Base-by-base conservation (phyloP, 768 basidiomycete genomes). In the Phlegmacium glaucopus region DNA sequence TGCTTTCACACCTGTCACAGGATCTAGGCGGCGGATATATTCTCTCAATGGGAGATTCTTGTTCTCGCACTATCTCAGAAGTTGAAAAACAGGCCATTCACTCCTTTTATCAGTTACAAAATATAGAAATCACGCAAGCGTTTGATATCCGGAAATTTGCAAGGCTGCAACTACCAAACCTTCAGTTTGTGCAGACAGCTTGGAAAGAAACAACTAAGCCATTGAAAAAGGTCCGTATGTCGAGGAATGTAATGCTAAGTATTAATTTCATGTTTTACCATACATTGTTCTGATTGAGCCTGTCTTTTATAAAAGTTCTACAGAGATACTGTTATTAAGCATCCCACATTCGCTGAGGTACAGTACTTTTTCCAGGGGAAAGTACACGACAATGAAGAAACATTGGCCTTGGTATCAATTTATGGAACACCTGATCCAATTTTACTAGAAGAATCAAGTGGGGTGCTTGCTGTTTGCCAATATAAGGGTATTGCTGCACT, bases 81-180 rank as follows among this genome's bases (percentile, higher is more conserved):
- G 30, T 32, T 32, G 30, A 8, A 8, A 8, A 8, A 8, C 8
- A 32, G 8, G 30, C 30, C 30, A 32, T 32, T 32, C 30, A 13
- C 30, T 8, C 30, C 30, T 32, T 28, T 30, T 46, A 38, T 17
- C 36, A 27, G 17, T 30, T 34, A 34, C 32, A 39, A 11, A 39
- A 36, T 36, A 18, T 44, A 17, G 28, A 47, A 43, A 44, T 38
- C 39, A 18, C n/a, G 36, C 35, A 38, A 29, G 39, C 37, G 12
- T 46, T 34, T 34, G 39, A 35, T 29, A 29, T 36, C 12, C 39
- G 29, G 11, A 47, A 57, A 30, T 69, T 66, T 66, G 64, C 64
- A 25, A 58, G 65, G 6, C 52, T 71, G 17, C 52, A 45, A 34
- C 60, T 71, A 6, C 69, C 69, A 16, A 73, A 68, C 58, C 64